These are phyloP conservation scores for Tagetes erecta DNA, from an alignment of 129 eudicot species.

Conservation along the genomic window DNA sequence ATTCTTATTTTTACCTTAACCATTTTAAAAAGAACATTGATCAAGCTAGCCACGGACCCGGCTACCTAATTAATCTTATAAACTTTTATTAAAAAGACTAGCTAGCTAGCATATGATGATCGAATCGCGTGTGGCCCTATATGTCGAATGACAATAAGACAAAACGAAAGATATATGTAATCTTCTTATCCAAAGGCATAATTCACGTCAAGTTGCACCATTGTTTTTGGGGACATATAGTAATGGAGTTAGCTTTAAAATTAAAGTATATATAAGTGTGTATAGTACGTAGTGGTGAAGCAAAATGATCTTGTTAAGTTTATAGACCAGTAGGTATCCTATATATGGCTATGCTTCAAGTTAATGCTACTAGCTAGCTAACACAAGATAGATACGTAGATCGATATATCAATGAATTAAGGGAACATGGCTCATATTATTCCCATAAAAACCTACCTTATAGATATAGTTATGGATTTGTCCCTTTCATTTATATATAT, in stretches of 20 bases:
- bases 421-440: constrained; percentile 42
- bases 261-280: constrained; percentile 37
- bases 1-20: no score
- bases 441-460: constrained; percentile 32
- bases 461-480: constrained; percentile 29
- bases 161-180: constrained; percentile 10
- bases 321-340: constrained; percentile 19
- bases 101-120: neutral
- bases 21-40: no score
- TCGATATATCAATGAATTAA: constrained; percentile 1
- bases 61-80: no score
- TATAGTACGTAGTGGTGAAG: constrained; percentile 44
- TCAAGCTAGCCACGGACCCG: no score
- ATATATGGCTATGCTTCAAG: constrained; percentile 16
- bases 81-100: no score
- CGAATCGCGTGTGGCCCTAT: neutral
- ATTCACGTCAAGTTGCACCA: constrained; percentile 35
- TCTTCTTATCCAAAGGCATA: constrained; percentile 35
- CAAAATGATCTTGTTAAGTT: constrained; percentile 27
- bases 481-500: constrained; percentile 29
- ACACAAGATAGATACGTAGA: no score
- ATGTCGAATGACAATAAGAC: constrained; percentile 14
- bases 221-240: constrained; percentile 34
- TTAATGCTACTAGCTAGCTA: constrained; percentile 21
- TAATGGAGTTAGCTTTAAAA: constrained; percentile 34